Percentiles rank a stretch among this genome's conserved stretches.
Conservation (phyloP, 2,329 filamentous ascomycete species). For the Cladosporium halotolerans region DNA sequence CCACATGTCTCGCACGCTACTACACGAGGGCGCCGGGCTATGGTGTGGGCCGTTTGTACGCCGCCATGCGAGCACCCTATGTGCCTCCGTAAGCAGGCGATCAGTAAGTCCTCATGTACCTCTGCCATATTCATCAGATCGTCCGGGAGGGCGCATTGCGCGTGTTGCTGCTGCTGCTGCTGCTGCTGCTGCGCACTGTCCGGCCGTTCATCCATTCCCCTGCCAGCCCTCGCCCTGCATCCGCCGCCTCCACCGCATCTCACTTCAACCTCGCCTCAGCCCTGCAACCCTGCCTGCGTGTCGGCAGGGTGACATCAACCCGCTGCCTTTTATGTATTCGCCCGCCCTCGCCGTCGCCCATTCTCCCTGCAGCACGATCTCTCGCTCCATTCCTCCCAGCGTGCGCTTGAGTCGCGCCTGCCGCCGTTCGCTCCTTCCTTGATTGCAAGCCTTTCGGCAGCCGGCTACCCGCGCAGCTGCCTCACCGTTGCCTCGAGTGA, state of each 20-base stretch:
- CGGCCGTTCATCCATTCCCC: conserved; percentile 5
- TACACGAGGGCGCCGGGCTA: conserved; percentile 5
- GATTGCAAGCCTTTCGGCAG: neutral
- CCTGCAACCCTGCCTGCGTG: conserved; percentile 4
- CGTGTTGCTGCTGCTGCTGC: too few species aligned
- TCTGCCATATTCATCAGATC: too few species aligned
- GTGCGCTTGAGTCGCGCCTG: neutral
- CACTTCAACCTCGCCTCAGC: conserved; percentile 8
- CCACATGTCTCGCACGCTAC: conserved; percentile 11
- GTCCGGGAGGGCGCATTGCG: too few species aligned
- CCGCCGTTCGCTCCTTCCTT: conserved; percentile 3
- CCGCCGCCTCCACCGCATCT: neutral
- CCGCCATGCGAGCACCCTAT: conserved; percentile 1
- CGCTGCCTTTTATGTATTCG: conserved; percentile 3
- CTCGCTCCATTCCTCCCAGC: conserved; percentile 8
- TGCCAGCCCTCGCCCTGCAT: conserved; percentile 11
- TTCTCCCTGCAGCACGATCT: conserved; percentile 3
- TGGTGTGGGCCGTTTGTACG: neutral
- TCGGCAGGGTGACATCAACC: conserved; percentile 10
- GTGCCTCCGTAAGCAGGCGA: too few species aligned
- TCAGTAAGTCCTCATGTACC: too few species aligned
- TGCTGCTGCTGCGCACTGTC: neutral
- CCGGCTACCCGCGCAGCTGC: conserved; percentile 1
- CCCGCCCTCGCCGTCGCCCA: neutral
- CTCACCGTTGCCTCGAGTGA: neutral